Base-by-base conservation (phyloP, 768 basidiomycete genomes). In the Porphyrellus cyaneotinctus region DNA sequence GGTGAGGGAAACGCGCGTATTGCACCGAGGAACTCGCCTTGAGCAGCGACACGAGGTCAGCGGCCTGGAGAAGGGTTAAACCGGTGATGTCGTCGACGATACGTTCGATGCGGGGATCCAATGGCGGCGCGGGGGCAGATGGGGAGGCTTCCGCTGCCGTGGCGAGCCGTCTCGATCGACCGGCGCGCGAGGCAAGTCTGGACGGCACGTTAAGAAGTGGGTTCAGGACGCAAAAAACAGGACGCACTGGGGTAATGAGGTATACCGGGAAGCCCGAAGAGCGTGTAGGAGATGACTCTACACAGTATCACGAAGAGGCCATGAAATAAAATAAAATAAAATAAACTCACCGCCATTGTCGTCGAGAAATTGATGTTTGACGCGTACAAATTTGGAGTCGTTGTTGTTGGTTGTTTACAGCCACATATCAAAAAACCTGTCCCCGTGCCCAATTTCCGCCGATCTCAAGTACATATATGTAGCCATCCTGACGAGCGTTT, bases 21-120 rank as follows among this genome's bases (percentile, higher is more conserved):
- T 32, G 15, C 7, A 38, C 41, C 15, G 10, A 33, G 35, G 28
- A 26, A 54, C 75, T 64, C 60, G 89, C 95, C 82, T 99, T 99
- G 64, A 99, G 79, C 30, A 87, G 76, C 1, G 90, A 75, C 42
- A 98, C 95, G 51, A 99, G 81, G 76, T 98, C 95, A 13, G 95
- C 88, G 7, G 95, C 95, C 70, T 98, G 95, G 53, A 99, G 75
- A 50, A 98, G 78, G 18, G 94, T 91, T 60, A 98, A 71, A 20
- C 77, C 73, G 6, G 93, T 90, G 60, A 99, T 97, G 68, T 92
- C 87, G 67, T 98, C 92, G 24, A 99, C 97, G 64, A 99, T 87
- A 54, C 82, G 81, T 44, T 74, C 75, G 58, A 99, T 79, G 61
- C 78, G 82, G 20, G 91, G 81, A 67, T 93, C 83, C 22, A 66